Evolutionary conservation across 371 early-diverging fungal genomes (phyloP).

Genomic region (Smittium mucronatum): DNA sequence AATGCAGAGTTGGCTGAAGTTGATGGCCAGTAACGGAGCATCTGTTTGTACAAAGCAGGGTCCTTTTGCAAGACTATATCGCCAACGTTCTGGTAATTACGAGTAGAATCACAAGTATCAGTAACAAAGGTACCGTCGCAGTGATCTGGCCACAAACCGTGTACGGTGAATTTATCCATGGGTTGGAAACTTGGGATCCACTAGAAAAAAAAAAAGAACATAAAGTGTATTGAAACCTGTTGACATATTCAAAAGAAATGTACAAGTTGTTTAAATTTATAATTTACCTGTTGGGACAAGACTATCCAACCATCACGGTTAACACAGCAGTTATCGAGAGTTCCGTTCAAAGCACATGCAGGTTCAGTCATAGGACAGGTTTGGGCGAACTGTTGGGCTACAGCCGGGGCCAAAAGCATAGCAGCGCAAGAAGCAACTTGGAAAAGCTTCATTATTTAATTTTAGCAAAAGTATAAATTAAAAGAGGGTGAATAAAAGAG

Average conservation of each 20-base stretch:
- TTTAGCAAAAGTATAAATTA: no score
- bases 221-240: background rate
- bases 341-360: background rate
- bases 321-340: background rate
- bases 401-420: background rate
- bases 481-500: no score
- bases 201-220: conserved; percentile 39
- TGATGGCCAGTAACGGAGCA: conserved; percentile 62
- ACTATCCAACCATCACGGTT: background rate
- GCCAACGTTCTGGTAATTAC: conserved; percentile 40
- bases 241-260: background rate
- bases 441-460: background rate
- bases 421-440: background rate
- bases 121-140: conserved; percentile 43
- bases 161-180: conserved; percentile 40
- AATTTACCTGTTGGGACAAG: background rate
- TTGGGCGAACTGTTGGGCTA: background rate
- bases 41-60: conserved; percentile 33
- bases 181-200: conserved; percentile 40
- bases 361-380: background rate
- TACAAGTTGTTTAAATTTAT: no score
- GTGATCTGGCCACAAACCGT: conserved; percentile 65
- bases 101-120: conserved; percentile 44
- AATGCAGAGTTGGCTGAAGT: conserved; percentile 43
- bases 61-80: conserved; percentile 29